phyloP scores from a whole-genome alignment of 805 yeast genomes.

The Cyberlindnera galapagoensis region DNA sequence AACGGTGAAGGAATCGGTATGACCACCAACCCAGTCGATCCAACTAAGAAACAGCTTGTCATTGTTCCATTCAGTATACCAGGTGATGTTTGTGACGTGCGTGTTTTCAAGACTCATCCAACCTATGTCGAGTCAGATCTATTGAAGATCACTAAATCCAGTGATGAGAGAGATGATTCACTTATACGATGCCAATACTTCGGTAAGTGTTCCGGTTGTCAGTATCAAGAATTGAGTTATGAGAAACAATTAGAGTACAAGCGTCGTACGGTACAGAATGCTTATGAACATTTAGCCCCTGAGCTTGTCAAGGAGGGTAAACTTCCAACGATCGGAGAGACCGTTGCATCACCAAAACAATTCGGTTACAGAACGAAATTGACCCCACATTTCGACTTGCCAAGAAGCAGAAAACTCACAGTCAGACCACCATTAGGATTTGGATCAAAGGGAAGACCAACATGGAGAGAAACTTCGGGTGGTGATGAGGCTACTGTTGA shows the following conservation, averaged over 20 bases:
- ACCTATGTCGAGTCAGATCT: slow-evolving; percentile 71
- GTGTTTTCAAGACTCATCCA: slow-evolving; percentile 74
- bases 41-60: slow-evolving; percentile 47
- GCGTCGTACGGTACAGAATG: slow-evolving; percentile 68
- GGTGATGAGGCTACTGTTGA: slow-evolving; percentile 69
- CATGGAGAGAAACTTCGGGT: slow-evolving; percentile 52
- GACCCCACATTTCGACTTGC: slow-evolving; percentile 91
- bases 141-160: slow-evolving; percentile 39
- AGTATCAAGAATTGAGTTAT: slow-evolving; percentile 76
- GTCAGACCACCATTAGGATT: slow-evolving; percentile 77
- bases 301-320: slow-evolving; percentile 32
- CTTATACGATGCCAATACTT: slow-evolving; percentile 76
- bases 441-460: slow-evolving; percentile 76
- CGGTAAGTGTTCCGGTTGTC: slow-evolving; percentile 93
- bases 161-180: slow-evolving; percentile 43
- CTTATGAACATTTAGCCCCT: slow-evolving; percentile 74
- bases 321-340: slow-evolving; percentile 56
- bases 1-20: slow-evolving; percentile 86
- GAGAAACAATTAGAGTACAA: slow-evolving; percentile 68
- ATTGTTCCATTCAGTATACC: slow-evolving; percentile 84
- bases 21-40: slow-evolving; percentile 50
- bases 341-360: slow-evolving; percentile 72
- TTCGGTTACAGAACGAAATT: slow-evolving; percentile 83
- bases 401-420: slow-evolving; percentile 40
- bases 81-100: slow-evolving; percentile 69